A percentile compares a stretch with the other conserved stretches of the same genome.
Conservation (phyloP, 169 alveolate species). For the Plasmodium blacklocki region DNA sequence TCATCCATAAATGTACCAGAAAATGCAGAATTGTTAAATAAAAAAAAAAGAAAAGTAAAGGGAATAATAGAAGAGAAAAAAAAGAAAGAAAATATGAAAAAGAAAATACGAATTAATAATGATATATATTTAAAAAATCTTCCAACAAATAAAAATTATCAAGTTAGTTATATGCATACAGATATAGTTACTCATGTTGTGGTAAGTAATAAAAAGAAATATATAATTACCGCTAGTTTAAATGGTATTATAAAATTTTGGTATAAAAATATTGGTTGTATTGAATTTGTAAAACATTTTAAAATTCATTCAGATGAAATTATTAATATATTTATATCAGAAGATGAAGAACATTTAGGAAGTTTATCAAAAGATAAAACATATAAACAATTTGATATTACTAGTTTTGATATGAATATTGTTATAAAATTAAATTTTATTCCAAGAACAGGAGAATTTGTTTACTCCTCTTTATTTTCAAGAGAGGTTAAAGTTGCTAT, state of each 20-base stretch:
- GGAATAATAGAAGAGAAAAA: neutral
- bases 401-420: constrained; percentile 85
- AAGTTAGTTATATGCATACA: constrained; percentile 93
- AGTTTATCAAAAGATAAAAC: constrained; percentile 88
- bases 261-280: constrained; percentile 94
- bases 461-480: constrained; percentile 31
- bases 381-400: constrained; percentile 86
- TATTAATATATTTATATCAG: constrained; percentile 83
- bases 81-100: neutral
- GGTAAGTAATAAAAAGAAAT: constrained; percentile 90
- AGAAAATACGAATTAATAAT: constrained; percentile 78
- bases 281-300: constrained; percentile 97
- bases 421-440: constrained; percentile 75
- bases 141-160: constrained; percentile 90
- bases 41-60: neutral
- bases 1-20: no score
- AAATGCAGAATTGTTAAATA: neutral
- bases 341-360: constrained; percentile 87
- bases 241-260: constrained; percentile 98
- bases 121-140: constrained; percentile 84
- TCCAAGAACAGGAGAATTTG: constrained; percentile 54
- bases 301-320: constrained; percentile 94
- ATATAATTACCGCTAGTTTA: constrained; percentile 94
- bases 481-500: constrained; percentile 50
- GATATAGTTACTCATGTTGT: constrained; percentile 89